Evolutionary conservation across 176 grass and related monocot species (phyloP).

Genomic region (Alloteropsis semialata): DNA sequence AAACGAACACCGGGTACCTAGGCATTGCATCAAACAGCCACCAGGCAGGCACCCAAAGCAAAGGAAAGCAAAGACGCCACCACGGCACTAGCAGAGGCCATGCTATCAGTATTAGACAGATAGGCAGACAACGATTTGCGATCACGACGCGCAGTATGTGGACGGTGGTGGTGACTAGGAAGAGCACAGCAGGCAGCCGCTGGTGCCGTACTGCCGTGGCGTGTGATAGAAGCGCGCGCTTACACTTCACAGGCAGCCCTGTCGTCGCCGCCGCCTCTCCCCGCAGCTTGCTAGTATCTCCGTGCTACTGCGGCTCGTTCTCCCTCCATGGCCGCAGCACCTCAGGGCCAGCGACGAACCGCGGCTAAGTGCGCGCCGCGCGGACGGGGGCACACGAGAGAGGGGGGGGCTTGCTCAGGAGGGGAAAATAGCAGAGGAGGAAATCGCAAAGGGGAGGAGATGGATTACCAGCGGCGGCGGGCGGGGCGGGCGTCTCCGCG

Average conservation of each 20-base stretch:
- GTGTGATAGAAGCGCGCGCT: not conserved
- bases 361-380: no score
- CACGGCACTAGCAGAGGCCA: not conserved
- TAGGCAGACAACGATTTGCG: not conserved
- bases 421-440: no score
- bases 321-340: not conserved
- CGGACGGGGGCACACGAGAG: no score
- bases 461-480: no score
- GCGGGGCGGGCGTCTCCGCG: no score
- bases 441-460: no score
- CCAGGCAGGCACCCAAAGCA: not conserved
- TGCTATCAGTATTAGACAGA: not conserved
- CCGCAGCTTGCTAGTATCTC: not conserved
- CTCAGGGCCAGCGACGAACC: no score
- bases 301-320: not conserved
- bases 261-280: no score
- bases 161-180: not conserved
- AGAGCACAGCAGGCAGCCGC: not conserved
- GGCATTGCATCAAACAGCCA: not conserved
- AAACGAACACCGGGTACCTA: not conserved
- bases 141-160: not conserved
- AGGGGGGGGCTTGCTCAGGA: no score
- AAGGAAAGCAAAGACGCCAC: not conserved
- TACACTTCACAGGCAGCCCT: not conserved
- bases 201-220: not conserved